A percentile compares a stretch with the other conserved stretches of the same genome.
Evolutionary conservation across 495 filamentous ascomycete species (phyloP).

Genomic region (Glarea lozoyensis): DNA sequence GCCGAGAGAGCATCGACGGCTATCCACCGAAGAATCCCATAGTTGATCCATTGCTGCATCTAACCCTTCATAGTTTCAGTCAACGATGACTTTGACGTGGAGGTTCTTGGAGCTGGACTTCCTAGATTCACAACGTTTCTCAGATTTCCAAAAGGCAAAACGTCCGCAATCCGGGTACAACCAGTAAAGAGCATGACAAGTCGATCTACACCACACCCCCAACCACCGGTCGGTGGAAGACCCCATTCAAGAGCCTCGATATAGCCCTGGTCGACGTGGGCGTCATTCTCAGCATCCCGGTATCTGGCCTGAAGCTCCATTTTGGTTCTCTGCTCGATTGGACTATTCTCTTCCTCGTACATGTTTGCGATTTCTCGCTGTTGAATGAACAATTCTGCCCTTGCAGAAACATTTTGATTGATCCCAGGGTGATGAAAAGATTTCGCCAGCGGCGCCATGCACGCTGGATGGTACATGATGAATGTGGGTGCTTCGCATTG

Average conservation of each 20-base stretch:
- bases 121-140: conserved; percentile 47
- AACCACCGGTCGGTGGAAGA: conserved; percentile 87
- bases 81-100: background rate
- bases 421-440: conserved; percentile 57
- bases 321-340: conserved; percentile 76
- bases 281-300: conserved; percentile 28
- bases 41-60: no score
- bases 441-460: conserved; percentile 87
- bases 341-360: conserved; percentile 97
- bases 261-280: conserved; percentile 70
- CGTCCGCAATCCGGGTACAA: conserved; percentile 65
- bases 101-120: background rate
- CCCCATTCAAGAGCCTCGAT: conserved; percentile 77
- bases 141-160: conserved; percentile 79
- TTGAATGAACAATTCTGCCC: conserved; percentile 80
- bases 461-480: conserved; percentile 85
- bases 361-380: conserved; percentile 81
- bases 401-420: conserved; percentile 59
- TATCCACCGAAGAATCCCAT: no score
- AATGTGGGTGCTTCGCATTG: conserved; percentile 67
- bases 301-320: conserved; percentile 47
- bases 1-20: no score
- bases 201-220: conserved; percentile 89
- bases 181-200: conserved; percentile 83
- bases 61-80: background rate